Conservation (phyloP, 2,329 filamentous ascomycete species). For the Ascosphaera acerosa region DNA sequence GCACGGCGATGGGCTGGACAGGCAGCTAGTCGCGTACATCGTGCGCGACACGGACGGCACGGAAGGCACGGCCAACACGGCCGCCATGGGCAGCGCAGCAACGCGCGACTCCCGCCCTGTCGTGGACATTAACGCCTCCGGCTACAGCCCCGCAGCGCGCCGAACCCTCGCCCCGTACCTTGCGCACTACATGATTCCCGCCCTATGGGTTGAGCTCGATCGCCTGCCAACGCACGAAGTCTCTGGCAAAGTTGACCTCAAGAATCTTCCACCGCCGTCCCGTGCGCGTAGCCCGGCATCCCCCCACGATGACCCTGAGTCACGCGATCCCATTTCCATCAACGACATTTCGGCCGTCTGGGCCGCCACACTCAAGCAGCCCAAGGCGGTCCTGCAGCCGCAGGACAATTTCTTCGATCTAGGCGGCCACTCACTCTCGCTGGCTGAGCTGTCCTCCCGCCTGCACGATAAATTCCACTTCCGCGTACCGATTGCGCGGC, state of each 20-base stretch:
- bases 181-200: slow-evolving; percentile 64
- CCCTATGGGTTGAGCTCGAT: slow-evolving; percentile 48
- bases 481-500: slow-evolving; percentile 41
- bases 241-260: slow-evolving; percentile 54
- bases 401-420: slow-evolving; percentile 63
- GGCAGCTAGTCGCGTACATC: slow-evolving; percentile 52
- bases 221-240: slow-evolving; percentile 50
- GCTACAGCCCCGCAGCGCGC: slow-evolving; percentile 43
- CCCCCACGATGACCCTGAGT: slow-evolving; percentile 18
- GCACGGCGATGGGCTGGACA: slow-evolving; percentile 50
- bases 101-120: slow-evolving; percentile 25
- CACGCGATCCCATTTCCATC: slow-evolving; percentile 37
- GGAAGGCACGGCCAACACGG: too few species aligned
- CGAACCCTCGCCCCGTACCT: slow-evolving; percentile 38
- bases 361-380: slow-evolving; percentile 43
- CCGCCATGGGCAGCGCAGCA: too few species aligned
- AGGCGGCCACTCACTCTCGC: slow-evolving; percentile 49
- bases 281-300: slow-evolving; percentile 23
- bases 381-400: slow-evolving; percentile 33
- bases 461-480: slow-evolving; percentile 47
- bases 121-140: slow-evolving; percentile 42
- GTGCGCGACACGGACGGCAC: slow-evolving; percentile 36
- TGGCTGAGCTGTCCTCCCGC: slow-evolving; percentile 52
- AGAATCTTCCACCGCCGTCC: slow-evolving; percentile 40
- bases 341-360: slow-evolving; percentile 45